A percentile compares a stretch with the other conserved stretches of the same genome.
Conservation (phyloP, 1,139 yeast genomes). For the Kurtzmaniella natalensis region DNA sequence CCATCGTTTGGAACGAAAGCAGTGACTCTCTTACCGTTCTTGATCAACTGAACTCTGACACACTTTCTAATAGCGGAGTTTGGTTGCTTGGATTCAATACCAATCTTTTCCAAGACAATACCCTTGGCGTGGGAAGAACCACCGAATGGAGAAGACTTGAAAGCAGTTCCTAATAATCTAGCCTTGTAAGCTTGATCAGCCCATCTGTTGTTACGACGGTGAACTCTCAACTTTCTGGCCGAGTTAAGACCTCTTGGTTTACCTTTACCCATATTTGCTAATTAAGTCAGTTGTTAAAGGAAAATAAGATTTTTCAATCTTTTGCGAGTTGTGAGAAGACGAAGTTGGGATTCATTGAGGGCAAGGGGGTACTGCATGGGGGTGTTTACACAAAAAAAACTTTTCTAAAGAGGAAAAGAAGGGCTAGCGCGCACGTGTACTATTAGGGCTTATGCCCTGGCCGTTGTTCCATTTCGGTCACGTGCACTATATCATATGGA, state of each 20-base stretch:
- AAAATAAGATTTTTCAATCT: slow-evolving; percentile 5
- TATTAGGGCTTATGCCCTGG: background rate
- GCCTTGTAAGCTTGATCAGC: slow-evolving; percentile 98
- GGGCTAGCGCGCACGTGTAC: too few species aligned
- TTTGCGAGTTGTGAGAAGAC: slow-evolving; percentile 1
- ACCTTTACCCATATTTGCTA: slow-evolving; percentile 74
- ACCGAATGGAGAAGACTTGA: slow-evolving; percentile 99
- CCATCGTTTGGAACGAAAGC: slow-evolving; percentile 99
- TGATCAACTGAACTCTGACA: slow-evolving; percentile 99
- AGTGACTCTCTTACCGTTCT: slow-evolving; percentile 99
- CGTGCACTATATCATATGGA: too few species aligned
- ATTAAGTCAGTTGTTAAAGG: slow-evolving; percentile 8
- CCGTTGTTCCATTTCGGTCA: too few species aligned
- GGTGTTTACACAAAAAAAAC: slow-evolving; percentile 2
- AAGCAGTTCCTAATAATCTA: slow-evolving; percentile 98
- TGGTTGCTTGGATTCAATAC: slow-evolving; percentile 99
- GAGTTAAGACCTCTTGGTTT: slow-evolving; percentile 99
- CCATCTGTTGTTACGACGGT: slow-evolving; percentile 99
- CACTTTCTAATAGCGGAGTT: slow-evolving; percentile 99
- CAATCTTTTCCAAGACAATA: slow-evolving; percentile 98
- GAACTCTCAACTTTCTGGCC: slow-evolving; percentile 99
- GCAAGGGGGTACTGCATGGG: background rate
- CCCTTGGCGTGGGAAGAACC: slow-evolving; percentile 99
- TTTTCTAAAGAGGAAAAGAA: slow-evolving; percentile 2
- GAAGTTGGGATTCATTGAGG: background rate